Base-by-base conservation (phyloP, 139 green algal species). In the Raphidocelis subcapitata region DNA sequence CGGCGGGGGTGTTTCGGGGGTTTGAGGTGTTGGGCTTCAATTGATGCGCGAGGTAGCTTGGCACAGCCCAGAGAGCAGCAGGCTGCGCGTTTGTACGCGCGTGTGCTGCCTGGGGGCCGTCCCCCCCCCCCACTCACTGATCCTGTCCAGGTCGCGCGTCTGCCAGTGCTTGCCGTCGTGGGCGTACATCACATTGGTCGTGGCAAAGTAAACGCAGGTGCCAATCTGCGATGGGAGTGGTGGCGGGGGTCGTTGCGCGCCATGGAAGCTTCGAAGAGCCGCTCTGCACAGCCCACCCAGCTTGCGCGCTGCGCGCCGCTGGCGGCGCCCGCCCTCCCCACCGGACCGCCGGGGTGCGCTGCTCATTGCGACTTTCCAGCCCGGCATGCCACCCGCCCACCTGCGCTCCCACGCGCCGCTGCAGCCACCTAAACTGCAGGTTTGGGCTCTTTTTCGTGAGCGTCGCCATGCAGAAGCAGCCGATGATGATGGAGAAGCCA, bases 381-480 rank as follows among this genome's bases (percentile, higher is more conserved):
- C n/a, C n/a, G n/a, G n/a, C n/a, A n/a, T n/a, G n/a, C n/a, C n/a
- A 8, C 32, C 21, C 44, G 60, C 69, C 3, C 57, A 85, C 79
- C 79, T 85, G 79, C n/a, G 75, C 80, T 2, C 77, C 82, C 23
- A 87, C 82, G 12, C 82, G 77, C 32, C 82, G 74, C 70, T 87
- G 82, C 37, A 87, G 73, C 82, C 82, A 87, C 24, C 56, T 26
- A 31, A 87, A 87, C 21, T 69, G 66, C 5, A 87, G 69, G 41
- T 87, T 87, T 3, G 60, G 70, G 32, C 70, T 77, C 31, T 21
- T 77, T 60, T 76, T 76, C 51, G 72, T 77, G n/a, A 66, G 21
- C 3, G 62, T 33, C 29, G 72, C 60, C 72, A 78, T 78, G 37
- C 2, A 26, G 37, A 78, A 78, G 72, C 62, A 62, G 24, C 62